These are phyloP conservation scores for Vicia sativa DNA, from an alignment of 306 rosid species.

Conservation along the genomic window DNA sequence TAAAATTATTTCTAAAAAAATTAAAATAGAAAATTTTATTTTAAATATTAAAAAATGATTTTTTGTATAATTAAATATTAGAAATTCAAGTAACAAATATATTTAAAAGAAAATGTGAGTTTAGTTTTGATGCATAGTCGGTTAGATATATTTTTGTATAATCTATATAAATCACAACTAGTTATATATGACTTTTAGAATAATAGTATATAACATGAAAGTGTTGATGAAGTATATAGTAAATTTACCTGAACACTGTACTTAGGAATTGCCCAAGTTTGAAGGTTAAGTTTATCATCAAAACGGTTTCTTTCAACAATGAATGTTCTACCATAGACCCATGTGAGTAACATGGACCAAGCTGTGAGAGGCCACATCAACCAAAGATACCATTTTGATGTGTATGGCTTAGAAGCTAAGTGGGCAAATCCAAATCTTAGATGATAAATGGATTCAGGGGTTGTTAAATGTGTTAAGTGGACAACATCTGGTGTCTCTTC, in stretches of 20 bases:
- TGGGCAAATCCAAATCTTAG: constrained; percentile 54
- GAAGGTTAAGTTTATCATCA: constrained; percentile 48
- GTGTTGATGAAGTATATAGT: too few relatives aligned
- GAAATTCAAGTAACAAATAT: too few relatives aligned
- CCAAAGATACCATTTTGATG: constrained; percentile 55
- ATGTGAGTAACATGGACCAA: constrained; percentile 46
- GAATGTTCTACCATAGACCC: constrained; percentile 51
- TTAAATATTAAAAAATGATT: too few relatives aligned
- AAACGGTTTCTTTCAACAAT: constrained; percentile 52
- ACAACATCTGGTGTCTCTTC: constrained; percentile 55
- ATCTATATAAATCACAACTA: too few relatives aligned
- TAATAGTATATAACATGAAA: too few relatives aligned
- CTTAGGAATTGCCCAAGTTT: constrained; percentile 70
- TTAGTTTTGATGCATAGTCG: too few relatives aligned
- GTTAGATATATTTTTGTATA: too few relatives aligned
- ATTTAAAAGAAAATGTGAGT: too few relatives aligned
- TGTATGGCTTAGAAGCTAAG: constrained; percentile 59
- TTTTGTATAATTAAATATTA: too few relatives aligned
- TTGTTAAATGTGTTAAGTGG: constrained; percentile 59
- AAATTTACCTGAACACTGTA: constrained; percentile 53
- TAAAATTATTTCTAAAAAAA: neutral
- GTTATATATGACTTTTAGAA: neutral
- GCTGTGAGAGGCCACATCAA: constrained; percentile 70
- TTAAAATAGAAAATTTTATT: too few relatives aligned
- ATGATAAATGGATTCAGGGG: constrained; percentile 64